Conservation (phyloP, 345 rosid genomes). For the Arabis alpina region DNA sequence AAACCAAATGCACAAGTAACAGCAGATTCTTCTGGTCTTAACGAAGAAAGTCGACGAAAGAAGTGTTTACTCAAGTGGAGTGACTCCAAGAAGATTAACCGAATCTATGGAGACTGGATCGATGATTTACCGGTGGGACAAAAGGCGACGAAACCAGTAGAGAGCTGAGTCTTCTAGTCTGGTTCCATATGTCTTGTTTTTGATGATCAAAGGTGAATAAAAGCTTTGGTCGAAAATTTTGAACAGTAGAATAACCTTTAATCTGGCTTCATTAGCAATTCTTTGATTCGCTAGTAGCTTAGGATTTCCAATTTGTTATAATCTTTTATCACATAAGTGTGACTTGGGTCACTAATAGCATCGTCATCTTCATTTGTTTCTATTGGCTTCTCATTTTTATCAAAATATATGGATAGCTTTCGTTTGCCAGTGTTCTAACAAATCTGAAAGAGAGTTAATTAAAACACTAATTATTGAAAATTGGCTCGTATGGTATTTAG, state of each 20-base stretch:
- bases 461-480: no score
- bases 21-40: conserved; percentile 41
- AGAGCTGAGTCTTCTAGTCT: conserved; percentile 46
- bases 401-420: background rate
- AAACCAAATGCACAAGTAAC: conserved; percentile 35
- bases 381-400: background rate
- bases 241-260: conserved; percentile 34
- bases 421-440: background rate
- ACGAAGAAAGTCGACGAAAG: conserved; percentile 62
- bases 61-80: conserved; percentile 77
- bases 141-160: conserved; percentile 51
- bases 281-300: conserved; percentile 39
- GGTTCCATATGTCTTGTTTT: conserved; percentile 28
- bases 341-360: conserved; percentile 22
- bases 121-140: conserved; percentile 76
- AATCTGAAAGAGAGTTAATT: background rate
- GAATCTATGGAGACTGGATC: conserved; percentile 93
- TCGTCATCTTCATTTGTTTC: conserved; percentile 11
- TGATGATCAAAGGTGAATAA: conserved; percentile 42
- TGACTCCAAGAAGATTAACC: conserved; percentile 77
- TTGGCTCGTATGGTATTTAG: no score
- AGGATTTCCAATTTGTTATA: conserved; percentile 20
- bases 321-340: conserved; percentile 30
- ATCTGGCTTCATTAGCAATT: conserved; percentile 33
- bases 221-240: conserved; percentile 43